A percentile compares a stretch with the other conserved stretches of the same genome.
Conservation (phyloP, 441 rosid species). For the Adansonia gregorii region DNA sequence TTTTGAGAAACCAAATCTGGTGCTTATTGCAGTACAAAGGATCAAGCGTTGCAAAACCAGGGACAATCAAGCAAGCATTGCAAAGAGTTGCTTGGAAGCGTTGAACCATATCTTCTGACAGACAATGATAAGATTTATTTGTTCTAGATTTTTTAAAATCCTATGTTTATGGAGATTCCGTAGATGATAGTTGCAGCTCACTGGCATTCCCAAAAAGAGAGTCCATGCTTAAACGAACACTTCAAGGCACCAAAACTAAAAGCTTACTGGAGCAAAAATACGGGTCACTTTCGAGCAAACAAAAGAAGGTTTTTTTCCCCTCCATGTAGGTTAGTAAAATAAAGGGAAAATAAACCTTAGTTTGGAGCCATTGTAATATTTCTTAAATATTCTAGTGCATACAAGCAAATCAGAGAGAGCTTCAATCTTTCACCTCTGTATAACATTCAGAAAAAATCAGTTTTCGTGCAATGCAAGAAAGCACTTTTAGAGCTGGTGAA, state of each 20-base stretch:
- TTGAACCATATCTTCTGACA: slow-evolving; percentile 32
- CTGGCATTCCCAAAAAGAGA: too few relatives aligned
- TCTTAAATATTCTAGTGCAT: too few relatives aligned
- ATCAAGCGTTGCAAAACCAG: slow-evolving; percentile 39
- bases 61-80: slow-evolving; percentile 59
- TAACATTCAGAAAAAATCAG: not conserved
- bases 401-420: too few relatives aligned
- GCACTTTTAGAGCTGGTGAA: not conserved
- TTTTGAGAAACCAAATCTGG: too few relatives aligned
- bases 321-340: slow-evolving; percentile 12
- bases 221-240: too few relatives aligned
- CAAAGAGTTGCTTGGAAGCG: slow-evolving; percentile 58
- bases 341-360: slow-evolving; percentile 16
- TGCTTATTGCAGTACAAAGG: slow-evolving; percentile 62
- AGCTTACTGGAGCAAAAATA: too few relatives aligned
- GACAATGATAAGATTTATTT: not conserved
- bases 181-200: slow-evolving; percentile 16
- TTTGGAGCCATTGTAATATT: not conserved
- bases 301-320: too few relatives aligned
- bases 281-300: too few relatives aligned
- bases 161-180: not conserved
- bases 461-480: not conserved
- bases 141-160: slow-evolving; percentile 17
- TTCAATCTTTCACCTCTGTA: not conserved
- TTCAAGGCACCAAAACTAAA: too few relatives aligned